Conservation (phyloP, 2,329 filamentous ascomycete genomes). For the Sphaceloma murrayae region DNA sequence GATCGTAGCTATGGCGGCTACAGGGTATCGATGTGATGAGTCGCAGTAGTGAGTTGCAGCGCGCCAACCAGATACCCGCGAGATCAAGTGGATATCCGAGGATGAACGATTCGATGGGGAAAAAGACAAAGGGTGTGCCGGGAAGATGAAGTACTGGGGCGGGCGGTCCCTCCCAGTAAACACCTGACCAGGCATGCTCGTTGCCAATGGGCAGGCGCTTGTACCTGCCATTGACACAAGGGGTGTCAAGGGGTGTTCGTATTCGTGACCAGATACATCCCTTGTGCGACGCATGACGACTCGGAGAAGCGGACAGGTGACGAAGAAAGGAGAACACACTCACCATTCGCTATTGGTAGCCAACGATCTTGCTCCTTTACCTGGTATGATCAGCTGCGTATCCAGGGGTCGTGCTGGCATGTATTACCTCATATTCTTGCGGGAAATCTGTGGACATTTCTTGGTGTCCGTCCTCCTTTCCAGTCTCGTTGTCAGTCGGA, state of each 20-base stretch:
- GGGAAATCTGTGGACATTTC: conserved; percentile 10
- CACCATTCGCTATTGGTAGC: conserved; percentile 99
- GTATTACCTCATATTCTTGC: conserved; percentile 13
- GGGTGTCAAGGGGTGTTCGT: conserved; percentile 7
- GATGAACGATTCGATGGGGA: conserved; percentile 39
- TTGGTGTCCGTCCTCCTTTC: conserved; percentile 15
- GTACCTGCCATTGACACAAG: neutral
- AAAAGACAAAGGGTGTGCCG: conserved; percentile 7
- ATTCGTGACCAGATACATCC: conserved; percentile 1
- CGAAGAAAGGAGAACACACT: conserved; percentile 42
- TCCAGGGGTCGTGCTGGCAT: neutral
- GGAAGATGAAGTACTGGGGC: no score
- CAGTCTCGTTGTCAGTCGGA: conserved; percentile 1
- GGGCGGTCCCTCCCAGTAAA: no score
- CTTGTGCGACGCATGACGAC: conserved; percentile 4
- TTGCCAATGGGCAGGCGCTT: conserved; percentile 1
- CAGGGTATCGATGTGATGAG: no score
- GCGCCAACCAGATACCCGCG: no score
- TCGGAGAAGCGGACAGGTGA: neutral
- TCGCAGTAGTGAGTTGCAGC: no score
- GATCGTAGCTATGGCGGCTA: no score
- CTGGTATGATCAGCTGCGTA: conserved; percentile 41
- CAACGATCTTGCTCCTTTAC: conserved; percentile 99
- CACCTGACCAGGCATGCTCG: neutral
- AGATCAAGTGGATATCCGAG: no score